Base-by-base conservation (phyloP, 1,284 basidiomycete genomes). In the Puccinia sorghi region DNA sequence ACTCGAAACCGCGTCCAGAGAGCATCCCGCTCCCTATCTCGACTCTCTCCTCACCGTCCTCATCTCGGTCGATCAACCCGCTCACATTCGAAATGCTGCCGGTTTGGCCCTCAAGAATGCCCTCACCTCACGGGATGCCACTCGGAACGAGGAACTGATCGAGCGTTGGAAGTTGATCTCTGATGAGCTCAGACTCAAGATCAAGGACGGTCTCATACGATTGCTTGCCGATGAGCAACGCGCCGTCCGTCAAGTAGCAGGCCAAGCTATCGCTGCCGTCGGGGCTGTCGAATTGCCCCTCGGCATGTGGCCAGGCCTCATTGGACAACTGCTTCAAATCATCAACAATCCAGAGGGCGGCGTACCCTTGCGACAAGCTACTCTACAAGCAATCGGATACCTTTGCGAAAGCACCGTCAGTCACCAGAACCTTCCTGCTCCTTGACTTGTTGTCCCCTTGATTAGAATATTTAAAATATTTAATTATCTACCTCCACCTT, bases 91-190 rank as follows among this genome's bases (percentile, higher is more conserved):
- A 82, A 95, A 93, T 83, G 94, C 96, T 20, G 94, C 97, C 32
- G 95, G 94, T 85, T 88, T 99, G 72, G 95, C 95, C 22, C 88
- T 99, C 86, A 99, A 99, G 89, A 99, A 99, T 85, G 90, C 94
- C 80, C 87, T 99, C 80, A 90, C 90, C 57, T 93, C 95, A 80
- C 88, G 93, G 83, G 95, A 98, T 81, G 84, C 86, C 25, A 86
- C 89, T 76, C 90, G 94, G 80, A 92, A 94, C 86, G 86, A 88
- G 66, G 91, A 93, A 63, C 90, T 91, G 82, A 87, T 90, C 43
- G 89, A 87, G 81, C 88, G 92, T 82, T 99, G 96, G 96, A 88
- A 93, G 80, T 86, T 87, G 17, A 87, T 97, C 48, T 88, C 89
- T 80, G 87, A 87, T 57, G 88, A 89, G 27, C 89, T 89, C 64